phyloP scores from a whole-genome alignment of 306 rosid genomes.

The Sphenostylis stenocarpa region DNA sequence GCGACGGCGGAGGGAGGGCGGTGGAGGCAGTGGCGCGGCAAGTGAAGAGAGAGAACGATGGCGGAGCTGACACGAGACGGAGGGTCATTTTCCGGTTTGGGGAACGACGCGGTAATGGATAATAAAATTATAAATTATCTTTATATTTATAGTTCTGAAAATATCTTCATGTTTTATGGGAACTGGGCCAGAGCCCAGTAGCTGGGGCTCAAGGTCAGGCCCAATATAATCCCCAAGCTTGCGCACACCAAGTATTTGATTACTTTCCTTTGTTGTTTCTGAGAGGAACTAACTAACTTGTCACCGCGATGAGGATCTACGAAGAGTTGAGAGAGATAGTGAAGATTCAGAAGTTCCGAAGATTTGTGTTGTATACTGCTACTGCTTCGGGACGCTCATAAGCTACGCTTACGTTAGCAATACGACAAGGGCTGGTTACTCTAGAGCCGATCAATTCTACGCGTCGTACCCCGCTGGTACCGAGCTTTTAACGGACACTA shows the following conservation, averaged over 20 bases:
- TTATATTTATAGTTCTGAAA: background rate
- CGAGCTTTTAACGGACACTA: slow-evolving; percentile 80
- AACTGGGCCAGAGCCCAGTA: background rate
- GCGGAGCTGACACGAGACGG: slow-evolving; percentile 50
- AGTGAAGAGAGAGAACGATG: slow-evolving; percentile 51
- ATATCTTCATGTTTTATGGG: background rate
- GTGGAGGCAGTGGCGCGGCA: slow-evolving; percentile 58
- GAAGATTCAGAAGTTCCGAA: slow-evolving; percentile 82
- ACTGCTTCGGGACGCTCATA: slow-evolving; percentile 63
- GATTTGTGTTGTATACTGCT: slow-evolving; percentile 78
- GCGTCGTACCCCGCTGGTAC: slow-evolving; percentile 96
- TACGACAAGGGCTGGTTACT: slow-evolving; percentile 96
- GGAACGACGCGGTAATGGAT: slow-evolving; percentile 59
- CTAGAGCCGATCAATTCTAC: slow-evolving; percentile 92
- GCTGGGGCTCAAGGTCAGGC: background rate
- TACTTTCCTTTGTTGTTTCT: background rate
- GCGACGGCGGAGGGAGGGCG: slow-evolving; percentile 31
- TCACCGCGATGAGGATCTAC: slow-evolving; percentile 43
- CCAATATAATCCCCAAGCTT: background rate
- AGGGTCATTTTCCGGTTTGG: slow-evolving; percentile 41
- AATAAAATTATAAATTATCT: background rate
- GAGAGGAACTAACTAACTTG: slow-evolving; percentile 21
- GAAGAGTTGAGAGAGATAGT: slow-evolving; percentile 60
- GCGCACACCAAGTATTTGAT: slow-evolving; percentile 35
- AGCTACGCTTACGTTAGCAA: slow-evolving; percentile 73